Evolutionary conservation across 2,329 filamentous ascomycete genomes (phyloP).

Genomic region (Aspergillus sp.): DNA sequence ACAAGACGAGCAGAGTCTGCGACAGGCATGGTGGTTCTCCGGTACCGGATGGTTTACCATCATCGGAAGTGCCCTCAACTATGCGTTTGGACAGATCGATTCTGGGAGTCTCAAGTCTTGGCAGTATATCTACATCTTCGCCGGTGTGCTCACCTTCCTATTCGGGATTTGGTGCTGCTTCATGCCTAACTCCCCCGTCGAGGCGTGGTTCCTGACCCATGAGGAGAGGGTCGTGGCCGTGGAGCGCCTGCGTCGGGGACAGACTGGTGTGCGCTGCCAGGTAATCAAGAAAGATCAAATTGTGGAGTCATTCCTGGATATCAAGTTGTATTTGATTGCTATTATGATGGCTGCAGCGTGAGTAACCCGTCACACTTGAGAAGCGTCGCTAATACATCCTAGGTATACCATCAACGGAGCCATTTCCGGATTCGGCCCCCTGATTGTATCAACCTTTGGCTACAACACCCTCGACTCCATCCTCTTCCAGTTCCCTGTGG

Average conservation of each 20-base stretch:
- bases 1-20: constrained; percentile 63
- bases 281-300: constrained; percentile 63
- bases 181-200: constrained; percentile 65
- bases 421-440: constrained; percentile 68
- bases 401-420: constrained; percentile 71
- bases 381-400: not conserved
- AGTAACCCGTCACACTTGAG: constrained; percentile 22
- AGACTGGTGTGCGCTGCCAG: constrained; percentile 64
- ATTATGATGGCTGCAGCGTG: constrained; percentile 68
- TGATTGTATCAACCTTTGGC: constrained; percentile 72
- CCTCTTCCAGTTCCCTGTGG: constrained; percentile 73
- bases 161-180: constrained; percentile 67
- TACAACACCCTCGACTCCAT: constrained; percentile 66
- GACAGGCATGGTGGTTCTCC: constrained; percentile 70
- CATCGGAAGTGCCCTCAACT: constrained; percentile 65
- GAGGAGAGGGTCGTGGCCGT: constrained; percentile 66
- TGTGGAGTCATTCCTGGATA: constrained; percentile 58
- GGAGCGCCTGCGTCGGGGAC: constrained; percentile 62
- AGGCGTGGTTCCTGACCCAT: constrained; percentile 67
- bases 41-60: constrained; percentile 60
- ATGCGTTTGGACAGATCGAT: constrained; percentile 65
- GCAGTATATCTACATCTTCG: constrained; percentile 72
- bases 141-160: constrained; percentile 63
- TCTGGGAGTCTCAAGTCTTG: constrained; percentile 59
- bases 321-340: constrained; percentile 65